Base-by-base conservation (phyloP, 805 yeast genomes). In the Lipomyces mesembrius region DNA sequence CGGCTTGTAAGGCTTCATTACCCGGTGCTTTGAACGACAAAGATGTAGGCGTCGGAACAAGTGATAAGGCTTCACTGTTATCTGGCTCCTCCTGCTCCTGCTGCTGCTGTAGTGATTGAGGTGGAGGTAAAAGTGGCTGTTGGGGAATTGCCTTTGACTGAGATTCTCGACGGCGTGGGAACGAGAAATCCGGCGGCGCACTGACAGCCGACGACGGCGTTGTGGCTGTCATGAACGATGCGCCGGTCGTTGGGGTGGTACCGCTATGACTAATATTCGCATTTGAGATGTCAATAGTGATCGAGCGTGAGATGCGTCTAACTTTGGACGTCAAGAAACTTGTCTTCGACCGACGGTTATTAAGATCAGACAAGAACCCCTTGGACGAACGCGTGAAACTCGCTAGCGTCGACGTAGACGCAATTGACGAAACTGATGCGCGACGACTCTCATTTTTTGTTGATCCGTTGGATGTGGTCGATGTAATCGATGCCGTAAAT, bases 231-330 rank as follows among this genome's bases (percentile, higher is more conserved):
- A 22, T 6, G 17, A 29, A 12, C n/a, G 55, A 12, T 12, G 55
- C 34, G 34, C 29, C 55, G 32, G 34, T 29, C 34, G 29, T 8
- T 14, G 34, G 17, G 17, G 55, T 25, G 20, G n/a, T 11, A 20
- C 34, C 43, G 49, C 52, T 58, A 37, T 49, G 59, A 37, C 43
- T 51, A 11, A 32, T n/a, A 11, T 22, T n/a, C 22, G 59, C 27
- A 32, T 46, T 2, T 11, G 52, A 37, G 32, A 27, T 37, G 25
- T 66, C 69, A 8, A 57, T 27, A 2, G 59, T 61, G 51, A 66
- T 60, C 9, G 71, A 62, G n/a, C 69, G 62, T n/a, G 71, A 68
- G n/a, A 67, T 67, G 20, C 71, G 61, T 11, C 71, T 62, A 34
- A 68, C 71, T 29, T 64, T 63, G 2, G 71, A 64, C 2, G 61